A percentile compares a stretch with the other conserved stretches of the same genome.
phyloP scores from a whole-genome alignment of 2,329 filamentous ascomycete species.

The Lecanicillium sp. region DNA sequence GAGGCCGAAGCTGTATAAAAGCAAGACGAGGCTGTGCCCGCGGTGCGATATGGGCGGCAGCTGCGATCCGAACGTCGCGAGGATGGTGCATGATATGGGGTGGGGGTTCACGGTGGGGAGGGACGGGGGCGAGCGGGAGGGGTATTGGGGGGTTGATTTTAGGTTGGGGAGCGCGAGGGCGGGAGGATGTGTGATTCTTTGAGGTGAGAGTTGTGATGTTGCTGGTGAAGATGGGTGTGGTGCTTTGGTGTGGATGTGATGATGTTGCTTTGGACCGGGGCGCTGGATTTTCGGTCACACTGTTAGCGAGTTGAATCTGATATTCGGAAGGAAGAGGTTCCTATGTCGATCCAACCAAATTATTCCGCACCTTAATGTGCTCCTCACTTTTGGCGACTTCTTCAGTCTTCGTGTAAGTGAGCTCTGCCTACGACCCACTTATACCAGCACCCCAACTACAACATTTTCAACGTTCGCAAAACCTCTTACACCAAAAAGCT shows the following conservation, averaged over 20 bases:
- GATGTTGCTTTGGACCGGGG: no score
- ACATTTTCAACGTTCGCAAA: conserved; percentile 12
- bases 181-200: conserved; percentile 26
- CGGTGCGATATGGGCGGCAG: conserved; percentile 31
- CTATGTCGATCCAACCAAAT: no score
- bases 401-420: no score
- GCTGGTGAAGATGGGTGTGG: not conserved
- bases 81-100: conserved; percentile 39
- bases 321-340: no score
- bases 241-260: not conserved
- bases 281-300: no score
- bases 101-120: conserved; percentile 42
- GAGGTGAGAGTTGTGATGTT: conserved; percentile 14
- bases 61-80: conserved; percentile 43
- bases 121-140: conserved; percentile 31
- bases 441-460: not conserved
- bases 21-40: conserved; percentile 34
- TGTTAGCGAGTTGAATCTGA: no score
- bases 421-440: conserved; percentile 5
- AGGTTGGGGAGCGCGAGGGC: conserved; percentile 20
- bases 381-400: no score
- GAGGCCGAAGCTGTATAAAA: conserved; percentile 30
- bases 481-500: conserved; percentile 10
- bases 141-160: conserved; percentile 32
- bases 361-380: no score